Evolutionary conservation across 805 yeast genomes (phyloP), one percentile per base, ranked within the genome.

Genomic region (Spathaspora boniae): DNA sequence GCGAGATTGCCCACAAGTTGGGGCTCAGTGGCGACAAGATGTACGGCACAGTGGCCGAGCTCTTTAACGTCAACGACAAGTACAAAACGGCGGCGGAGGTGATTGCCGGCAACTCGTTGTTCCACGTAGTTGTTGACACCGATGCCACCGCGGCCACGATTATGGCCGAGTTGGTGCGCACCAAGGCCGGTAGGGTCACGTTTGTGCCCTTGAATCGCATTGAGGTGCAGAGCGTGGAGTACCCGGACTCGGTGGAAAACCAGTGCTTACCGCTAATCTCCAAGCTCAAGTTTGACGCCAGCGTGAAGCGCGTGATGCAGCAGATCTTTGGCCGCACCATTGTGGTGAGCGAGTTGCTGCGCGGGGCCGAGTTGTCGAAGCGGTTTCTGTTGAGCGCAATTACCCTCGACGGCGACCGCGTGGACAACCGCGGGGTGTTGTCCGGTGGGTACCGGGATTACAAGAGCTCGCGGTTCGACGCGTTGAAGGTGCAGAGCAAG

Each of bases 371-470:
- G 45, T 61, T 84, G 19, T 80, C 95, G 0, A 74, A 74, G 31
- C 58, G 64, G 7, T 74, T 68, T 53, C 74, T 76, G 20, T 60
- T 89, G 16, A 80, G 76, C 47, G 85, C 95, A 1, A 83, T 93
- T 11, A 93, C 98, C 0, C 62, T 91, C 12, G 95, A 86, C 56
- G 98, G 98, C 46, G 98, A 93, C 54, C 69, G 86, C 44, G 86
- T 86, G 33, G 94, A 86, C 47, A 78, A 77, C 31, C 76, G 70
- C 45, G 98, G 98, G 57, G 84, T 83, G 2, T 57, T 93, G 29
- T 79, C 86, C 16, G 98, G 98, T 58, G 98, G 98, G 32, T 86
- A 74, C 49, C 74, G 85, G 46, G 93, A 86, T 47, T 74, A 70
- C 46, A 75, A 74, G 40, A 50, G 64, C 34, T 81, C 87, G 0